phyloP scores from a whole-genome alignment of 805 yeast genomes.

The Yarrowia porcina region DNA sequence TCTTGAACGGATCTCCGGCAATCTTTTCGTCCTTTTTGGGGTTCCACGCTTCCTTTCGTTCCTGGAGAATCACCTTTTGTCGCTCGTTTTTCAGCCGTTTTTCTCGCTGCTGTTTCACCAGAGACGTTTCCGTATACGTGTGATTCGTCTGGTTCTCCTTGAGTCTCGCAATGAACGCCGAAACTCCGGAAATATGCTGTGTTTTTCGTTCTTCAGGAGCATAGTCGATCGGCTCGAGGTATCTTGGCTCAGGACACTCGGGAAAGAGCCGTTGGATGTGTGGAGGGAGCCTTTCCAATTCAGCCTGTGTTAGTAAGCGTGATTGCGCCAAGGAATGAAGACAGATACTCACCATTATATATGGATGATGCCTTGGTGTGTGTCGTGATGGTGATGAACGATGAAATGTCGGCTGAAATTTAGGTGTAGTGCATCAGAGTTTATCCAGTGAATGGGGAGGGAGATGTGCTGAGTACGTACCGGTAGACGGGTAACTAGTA shows the following conservation, averaged over 20 bases:
- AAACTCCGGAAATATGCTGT: conserved; percentile 46
- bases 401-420: neutral
- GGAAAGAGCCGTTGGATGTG: conserved; percentile 52
- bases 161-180: conserved; percentile 37
- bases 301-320: conserved; percentile 35
- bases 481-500: too few relatives aligned
- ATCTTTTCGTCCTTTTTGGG: conserved; percentile 57
- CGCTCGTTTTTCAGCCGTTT: conserved; percentile 33
- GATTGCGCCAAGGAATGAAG: neutral
- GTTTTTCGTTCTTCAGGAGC: conserved; percentile 50
- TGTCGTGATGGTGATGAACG: conserved; percentile 1
- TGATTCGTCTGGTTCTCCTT: conserved; percentile 34
- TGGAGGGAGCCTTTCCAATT: conserved; percentile 43
- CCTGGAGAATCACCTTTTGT: conserved; percentile 38
- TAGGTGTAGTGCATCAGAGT: conserved; percentile 10
- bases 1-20: conserved; percentile 68
- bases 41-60: conserved; percentile 46
- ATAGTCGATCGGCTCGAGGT: conserved; percentile 49
- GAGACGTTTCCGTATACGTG: conserved; percentile 38
- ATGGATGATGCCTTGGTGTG: neutral
- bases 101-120: conserved; percentile 36
- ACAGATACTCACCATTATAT: neutral
- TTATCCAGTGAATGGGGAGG: neutral
- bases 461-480: neutral
- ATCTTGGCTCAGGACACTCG: conserved; percentile 56